Conservation (phyloP, 202 grass and related monocot genomes). For the Bolboschoenoplectus hybrid region DNA sequence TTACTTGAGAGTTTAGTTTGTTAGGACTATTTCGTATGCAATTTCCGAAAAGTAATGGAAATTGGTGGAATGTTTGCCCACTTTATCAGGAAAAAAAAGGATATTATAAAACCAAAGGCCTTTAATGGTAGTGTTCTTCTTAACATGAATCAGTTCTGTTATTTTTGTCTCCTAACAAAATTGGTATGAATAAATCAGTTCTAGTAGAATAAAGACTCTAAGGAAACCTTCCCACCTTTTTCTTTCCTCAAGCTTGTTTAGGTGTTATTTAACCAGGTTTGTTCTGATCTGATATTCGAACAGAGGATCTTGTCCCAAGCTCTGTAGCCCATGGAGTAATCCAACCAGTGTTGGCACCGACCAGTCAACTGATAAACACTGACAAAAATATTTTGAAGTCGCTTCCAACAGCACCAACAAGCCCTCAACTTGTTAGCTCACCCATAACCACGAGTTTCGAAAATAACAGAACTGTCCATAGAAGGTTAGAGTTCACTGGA, state of each 20-base stretch:
- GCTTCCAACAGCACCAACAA: not conserved
- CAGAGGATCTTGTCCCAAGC: not conserved
- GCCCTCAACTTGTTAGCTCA: not conserved
- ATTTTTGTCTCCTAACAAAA: not conserved
- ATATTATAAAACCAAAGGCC: not conserved
- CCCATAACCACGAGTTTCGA: not conserved
- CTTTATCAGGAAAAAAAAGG: too few species aligned
- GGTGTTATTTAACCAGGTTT: not conserved
- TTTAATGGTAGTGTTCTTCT: not conserved
- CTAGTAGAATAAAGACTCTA: not conserved
- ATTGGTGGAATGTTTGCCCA: too few species aligned
- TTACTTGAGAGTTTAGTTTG: too few species aligned
- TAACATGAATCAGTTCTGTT: not conserved
- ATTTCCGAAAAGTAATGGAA: too few species aligned
- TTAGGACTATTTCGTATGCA: too few species aligned
- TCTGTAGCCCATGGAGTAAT: not conserved
- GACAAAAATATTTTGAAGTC: not conserved
- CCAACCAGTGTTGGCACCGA: not conserved
- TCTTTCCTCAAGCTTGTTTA: not conserved
- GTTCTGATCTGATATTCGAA: conserved; percentile 21
- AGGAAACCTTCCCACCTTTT: not conserved
- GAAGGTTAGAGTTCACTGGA: conserved; percentile 2
- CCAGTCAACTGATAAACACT: not conserved
- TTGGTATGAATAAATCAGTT: not conserved
- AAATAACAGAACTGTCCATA: not conserved